phyloP scores from a whole-genome alignment of 2,329 filamentous ascomycete species.

The Neophaeococcomyces aloes region DNA sequence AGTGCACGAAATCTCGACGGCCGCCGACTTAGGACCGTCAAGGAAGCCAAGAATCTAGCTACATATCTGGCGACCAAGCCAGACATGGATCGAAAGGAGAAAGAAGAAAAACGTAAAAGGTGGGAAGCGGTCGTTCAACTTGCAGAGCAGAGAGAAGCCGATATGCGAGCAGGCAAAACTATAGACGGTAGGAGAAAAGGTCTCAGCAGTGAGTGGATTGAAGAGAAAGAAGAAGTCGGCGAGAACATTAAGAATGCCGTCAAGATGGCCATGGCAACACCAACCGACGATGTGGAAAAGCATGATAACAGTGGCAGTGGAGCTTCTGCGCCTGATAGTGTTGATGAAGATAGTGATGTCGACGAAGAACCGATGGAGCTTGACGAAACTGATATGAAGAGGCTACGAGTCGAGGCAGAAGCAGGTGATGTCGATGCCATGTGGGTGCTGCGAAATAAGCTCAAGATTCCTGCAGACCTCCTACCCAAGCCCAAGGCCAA shows the following conservation, averaged over 20 bases:
- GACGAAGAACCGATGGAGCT: constrained; percentile 23
- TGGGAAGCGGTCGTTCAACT: constrained; percentile 84
- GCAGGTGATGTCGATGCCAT: constrained; percentile 20
- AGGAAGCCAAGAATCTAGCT: constrained; percentile 87
- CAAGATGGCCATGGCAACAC: constrained; percentile 54
- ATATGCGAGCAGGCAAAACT: constrained; percentile 58
- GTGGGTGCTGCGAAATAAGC: constrained; percentile 22
- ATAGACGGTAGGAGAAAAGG: constrained; percentile 46
- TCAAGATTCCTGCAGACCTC: constrained; percentile 16
- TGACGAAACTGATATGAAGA: constrained; percentile 18
- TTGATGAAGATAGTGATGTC: constrained; percentile 29
- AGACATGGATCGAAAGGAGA: constrained; percentile 91
- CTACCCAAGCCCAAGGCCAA: constrained; percentile 15
- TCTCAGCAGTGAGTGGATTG: constrained; percentile 79
- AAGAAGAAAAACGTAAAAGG: constrained; percentile 69
- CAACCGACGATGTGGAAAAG: constrained; percentile 33
- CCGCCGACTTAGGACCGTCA: constrained; percentile 77
- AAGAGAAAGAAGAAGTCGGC: constrained; percentile 81
- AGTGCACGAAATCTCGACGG: constrained; percentile 92
- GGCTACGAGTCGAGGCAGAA: constrained; percentile 18
- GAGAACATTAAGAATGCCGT: constrained; percentile 74
- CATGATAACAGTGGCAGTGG: constrained; percentile 26
- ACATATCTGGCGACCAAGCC: constrained; percentile 94
- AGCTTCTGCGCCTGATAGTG: constrained; percentile 28
- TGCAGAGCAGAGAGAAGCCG: constrained; percentile 71